Conservation (phyloP, 768 basidiomycete species). For the Macrocybe gigantea region DNA sequence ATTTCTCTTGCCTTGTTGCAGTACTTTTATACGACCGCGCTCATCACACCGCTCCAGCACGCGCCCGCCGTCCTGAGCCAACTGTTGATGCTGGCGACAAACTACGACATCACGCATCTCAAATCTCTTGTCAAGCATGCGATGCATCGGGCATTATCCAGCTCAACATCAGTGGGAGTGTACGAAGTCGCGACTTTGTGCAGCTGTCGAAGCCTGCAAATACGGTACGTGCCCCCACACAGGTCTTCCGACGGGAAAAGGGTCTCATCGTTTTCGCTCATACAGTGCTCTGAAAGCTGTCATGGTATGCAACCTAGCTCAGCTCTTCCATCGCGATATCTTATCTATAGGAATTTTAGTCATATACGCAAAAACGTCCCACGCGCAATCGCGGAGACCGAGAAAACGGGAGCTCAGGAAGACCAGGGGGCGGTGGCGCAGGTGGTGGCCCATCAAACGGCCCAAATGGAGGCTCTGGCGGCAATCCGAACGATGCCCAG, state of each 20-base stretch:
- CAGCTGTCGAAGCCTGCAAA: slow-evolving; percentile 83
- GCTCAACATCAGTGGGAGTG: slow-evolving; percentile 82
- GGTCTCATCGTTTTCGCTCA: slow-evolving; percentile 8
- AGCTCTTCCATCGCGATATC: not conserved
- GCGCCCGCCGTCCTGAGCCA: slow-evolving; percentile 86
- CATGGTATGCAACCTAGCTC: slow-evolving; percentile 47
- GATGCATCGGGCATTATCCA: slow-evolving; percentile 84
- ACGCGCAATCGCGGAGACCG: slow-evolving; percentile 47
- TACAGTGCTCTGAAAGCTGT: slow-evolving; percentile 73
- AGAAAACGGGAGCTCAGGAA: slow-evolving; percentile 15
- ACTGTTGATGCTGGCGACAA: slow-evolving; percentile 76
- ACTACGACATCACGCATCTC: slow-evolving; percentile 74
- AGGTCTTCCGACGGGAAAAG: slow-evolving; percentile 6
- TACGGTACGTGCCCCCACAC: slow-evolving; percentile 49
- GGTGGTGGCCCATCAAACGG: slow-evolving; percentile 26
- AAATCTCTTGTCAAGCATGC: slow-evolving; percentile 84
- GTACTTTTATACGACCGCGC: slow-evolving; percentile 85
- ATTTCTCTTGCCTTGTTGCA: slow-evolving; percentile 86
- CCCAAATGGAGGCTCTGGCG: slow-evolving; percentile 28
- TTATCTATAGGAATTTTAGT: slow-evolving; percentile 32
- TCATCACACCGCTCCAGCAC: slow-evolving; percentile 89
- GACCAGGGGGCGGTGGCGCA: slow-evolving; percentile 16
- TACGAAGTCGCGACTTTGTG: slow-evolving; percentile 95
- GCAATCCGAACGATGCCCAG: slow-evolving; percentile 19
- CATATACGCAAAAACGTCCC: slow-evolving; percentile 76